Percentiles rank a stretch among this genome's conserved stretches.
These are phyloP conservation scores for Parmales sp. DNA, from an alignment of 108 stramenopile genomes.

Conservation along the genomic window DNA sequence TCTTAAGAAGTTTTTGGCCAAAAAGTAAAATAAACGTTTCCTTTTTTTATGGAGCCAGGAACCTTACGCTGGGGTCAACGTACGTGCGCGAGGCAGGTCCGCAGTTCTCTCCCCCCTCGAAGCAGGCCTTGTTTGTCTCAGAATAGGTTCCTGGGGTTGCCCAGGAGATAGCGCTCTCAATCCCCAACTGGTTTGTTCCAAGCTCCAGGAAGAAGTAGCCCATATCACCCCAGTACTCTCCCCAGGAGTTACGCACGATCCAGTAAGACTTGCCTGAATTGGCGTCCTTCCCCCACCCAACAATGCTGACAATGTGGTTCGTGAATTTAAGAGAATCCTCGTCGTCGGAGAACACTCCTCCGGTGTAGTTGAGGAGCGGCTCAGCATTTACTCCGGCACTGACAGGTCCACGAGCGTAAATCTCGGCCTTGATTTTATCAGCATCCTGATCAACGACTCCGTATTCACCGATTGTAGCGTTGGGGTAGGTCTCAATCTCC, in stretches of 20 bases:
- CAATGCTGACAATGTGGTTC: conserved; percentile 83
- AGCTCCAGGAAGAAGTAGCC: conserved; percentile 56
- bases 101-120: conserved; percentile 47
- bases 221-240: conserved; percentile 41
- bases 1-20: no score
- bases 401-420: conserved; percentile 84
- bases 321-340: conserved; percentile 32
- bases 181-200: conserved; percentile 68
- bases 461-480: conserved; percentile 83
- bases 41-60: no score
- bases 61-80: conserved; percentile 10
- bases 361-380: conserved; percentile 52
- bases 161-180: conserved; percentile 67
- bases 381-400: conserved; percentile 67
- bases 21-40: no score
- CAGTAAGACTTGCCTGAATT: conserved; percentile 60
- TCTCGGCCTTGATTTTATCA: conserved; percentile 71
- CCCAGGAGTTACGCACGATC: conserved; percentile 82
- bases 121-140: conserved; percentile 37
- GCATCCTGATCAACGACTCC: conserved; percentile 58
- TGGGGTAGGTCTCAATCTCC: conserved; percentile 61
- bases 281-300: conserved; percentile 76
- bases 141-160: conserved; percentile 61
- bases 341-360: conserved; percentile 64
- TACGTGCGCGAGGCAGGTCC: conserved; percentile 8